Conservation (phyloP, 179 eudicot genomes). For the Spergularia azorica region DNA sequence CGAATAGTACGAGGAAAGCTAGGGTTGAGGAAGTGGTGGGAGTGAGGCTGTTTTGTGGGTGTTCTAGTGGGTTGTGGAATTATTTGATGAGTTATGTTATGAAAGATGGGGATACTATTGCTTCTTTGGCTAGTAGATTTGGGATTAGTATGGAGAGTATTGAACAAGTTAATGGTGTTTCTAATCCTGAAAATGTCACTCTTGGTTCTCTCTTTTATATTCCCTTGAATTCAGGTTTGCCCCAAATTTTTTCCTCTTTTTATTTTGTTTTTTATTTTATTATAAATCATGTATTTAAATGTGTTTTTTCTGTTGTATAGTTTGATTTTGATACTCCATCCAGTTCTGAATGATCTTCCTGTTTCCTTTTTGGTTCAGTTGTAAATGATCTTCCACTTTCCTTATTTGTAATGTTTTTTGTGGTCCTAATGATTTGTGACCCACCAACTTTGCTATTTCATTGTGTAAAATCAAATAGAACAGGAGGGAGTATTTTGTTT, state of each 20-base stretch:
- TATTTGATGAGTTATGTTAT: constrained; percentile 94
- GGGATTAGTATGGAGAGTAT: constrained; percentile 98
- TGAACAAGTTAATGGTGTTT: constrained; percentile 73
- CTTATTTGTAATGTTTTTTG: too few species aligned
- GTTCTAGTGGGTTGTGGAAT: constrained; percentile 95
- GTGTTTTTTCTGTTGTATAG: background rate
- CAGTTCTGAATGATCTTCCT: too few species aligned
- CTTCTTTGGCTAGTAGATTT: constrained; percentile 80
- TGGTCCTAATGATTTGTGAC: too few species aligned
- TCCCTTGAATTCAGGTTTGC: constrained; percentile 81
- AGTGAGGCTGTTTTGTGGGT: constrained; percentile 75
- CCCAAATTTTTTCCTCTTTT: background rate
- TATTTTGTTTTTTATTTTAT: background rate
- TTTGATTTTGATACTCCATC: too few species aligned
- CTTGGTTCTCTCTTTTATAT: constrained; percentile 72
- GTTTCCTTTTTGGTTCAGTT: too few species aligned
- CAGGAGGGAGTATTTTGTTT: too few species aligned
- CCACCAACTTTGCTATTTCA: too few species aligned
- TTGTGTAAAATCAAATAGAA: too few species aligned
- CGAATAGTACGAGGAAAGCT: constrained; percentile 43
- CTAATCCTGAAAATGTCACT: constrained; percentile 71
- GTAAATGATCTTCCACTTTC: too few species aligned
- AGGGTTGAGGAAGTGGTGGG: constrained; percentile 56
- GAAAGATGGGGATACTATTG: constrained; percentile 76
- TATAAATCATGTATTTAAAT: background rate